phyloP scores from a whole-genome alignment of 768 basidiomycete species.

The Tylopilus vinaceipallidus region DNA sequence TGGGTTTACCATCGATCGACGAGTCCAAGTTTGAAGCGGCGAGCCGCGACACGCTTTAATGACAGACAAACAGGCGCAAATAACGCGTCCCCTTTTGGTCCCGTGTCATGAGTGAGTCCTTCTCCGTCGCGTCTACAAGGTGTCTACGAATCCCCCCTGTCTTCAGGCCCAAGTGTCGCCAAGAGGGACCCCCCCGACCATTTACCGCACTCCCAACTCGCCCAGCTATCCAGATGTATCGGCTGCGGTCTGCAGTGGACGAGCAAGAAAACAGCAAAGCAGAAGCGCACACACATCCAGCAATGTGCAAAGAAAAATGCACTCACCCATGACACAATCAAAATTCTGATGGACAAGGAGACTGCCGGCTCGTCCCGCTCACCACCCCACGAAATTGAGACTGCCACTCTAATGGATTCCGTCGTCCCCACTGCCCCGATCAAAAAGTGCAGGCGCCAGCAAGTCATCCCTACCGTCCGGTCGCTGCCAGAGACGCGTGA shows the following conservation, averaged over 20 bases:
- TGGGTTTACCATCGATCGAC: conserved; percentile 24
- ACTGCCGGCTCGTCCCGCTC: conserved; percentile 20
- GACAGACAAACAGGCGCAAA: conserved; percentile 34
- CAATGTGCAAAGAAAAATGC: conserved; percentile 63
- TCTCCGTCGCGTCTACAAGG: too few relatives aligned
- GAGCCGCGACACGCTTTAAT: conserved; percentile 9
- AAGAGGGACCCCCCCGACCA: conserved; percentile 25
- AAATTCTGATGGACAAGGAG: conserved; percentile 50
- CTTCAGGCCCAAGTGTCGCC: not conserved
- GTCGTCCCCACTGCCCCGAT: conserved; percentile 47
- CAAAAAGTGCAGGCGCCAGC: conserved; percentile 42
- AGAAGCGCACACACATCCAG: conserved; percentile 68
- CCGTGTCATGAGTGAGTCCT: too few relatives aligned
- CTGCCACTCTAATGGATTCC: conserved; percentile 51
- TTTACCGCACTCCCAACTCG: conserved; percentile 47
- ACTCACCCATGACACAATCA: conserved; percentile 54
- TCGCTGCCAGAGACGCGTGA: conserved; percentile 46
- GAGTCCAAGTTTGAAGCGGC: not conserved
- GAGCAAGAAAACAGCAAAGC: conserved; percentile 54
- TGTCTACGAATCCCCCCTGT: too few relatives aligned
- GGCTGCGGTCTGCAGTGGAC: conserved; percentile 71
- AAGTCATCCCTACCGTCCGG: conserved; percentile 43
- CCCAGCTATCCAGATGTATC: conserved; percentile 54
- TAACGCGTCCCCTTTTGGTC: conserved; percentile 53
- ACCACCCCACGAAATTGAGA: not conserved